Percentiles rank a stretch among this genome's conserved stretches.
Conservation (phyloP, 257 asterid species). For the Przewalskia tangutica region DNA sequence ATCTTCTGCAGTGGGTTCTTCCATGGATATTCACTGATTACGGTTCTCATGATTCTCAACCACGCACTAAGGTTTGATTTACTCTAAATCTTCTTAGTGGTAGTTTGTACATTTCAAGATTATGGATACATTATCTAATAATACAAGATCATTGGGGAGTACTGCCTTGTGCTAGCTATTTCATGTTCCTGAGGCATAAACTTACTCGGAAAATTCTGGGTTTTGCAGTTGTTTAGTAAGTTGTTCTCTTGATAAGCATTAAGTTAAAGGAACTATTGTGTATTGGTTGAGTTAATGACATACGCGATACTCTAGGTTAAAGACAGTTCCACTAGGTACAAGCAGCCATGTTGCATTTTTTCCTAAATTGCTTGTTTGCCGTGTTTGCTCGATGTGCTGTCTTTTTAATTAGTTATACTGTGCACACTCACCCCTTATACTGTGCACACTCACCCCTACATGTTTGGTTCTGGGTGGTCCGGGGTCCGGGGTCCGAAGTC, state of each 20-base stretch:
- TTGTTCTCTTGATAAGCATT: neutral
- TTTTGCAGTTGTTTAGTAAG: neutral
- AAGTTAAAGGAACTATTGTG: neutral
- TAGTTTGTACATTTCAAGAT: neutral
- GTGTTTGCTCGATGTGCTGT: neutral
- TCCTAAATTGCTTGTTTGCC: neutral
- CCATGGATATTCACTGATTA: constrained; percentile 80
- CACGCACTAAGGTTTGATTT: constrained; percentile 78
- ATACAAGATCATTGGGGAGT: neutral
- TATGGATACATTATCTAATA: neutral
- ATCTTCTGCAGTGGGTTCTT: constrained; percentile 73
- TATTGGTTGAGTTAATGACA: neutral
- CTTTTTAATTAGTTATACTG: neutral
- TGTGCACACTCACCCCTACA: too few relatives aligned
- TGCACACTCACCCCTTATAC: neutral
- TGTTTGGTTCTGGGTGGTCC: too few relatives aligned
- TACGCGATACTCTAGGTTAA: neutral
- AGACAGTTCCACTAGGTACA: neutral
- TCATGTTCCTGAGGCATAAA: neutral
- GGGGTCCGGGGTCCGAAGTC: too few relatives aligned
- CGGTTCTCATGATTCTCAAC: constrained; percentile 87
- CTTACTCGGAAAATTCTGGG: neutral
- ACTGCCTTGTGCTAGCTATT: neutral
- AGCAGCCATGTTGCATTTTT: neutral
- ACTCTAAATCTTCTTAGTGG: neutral